Conservation (phyloP, 2,329 filamentous ascomycete genomes). For the Cladosporium sp. region DNA sequence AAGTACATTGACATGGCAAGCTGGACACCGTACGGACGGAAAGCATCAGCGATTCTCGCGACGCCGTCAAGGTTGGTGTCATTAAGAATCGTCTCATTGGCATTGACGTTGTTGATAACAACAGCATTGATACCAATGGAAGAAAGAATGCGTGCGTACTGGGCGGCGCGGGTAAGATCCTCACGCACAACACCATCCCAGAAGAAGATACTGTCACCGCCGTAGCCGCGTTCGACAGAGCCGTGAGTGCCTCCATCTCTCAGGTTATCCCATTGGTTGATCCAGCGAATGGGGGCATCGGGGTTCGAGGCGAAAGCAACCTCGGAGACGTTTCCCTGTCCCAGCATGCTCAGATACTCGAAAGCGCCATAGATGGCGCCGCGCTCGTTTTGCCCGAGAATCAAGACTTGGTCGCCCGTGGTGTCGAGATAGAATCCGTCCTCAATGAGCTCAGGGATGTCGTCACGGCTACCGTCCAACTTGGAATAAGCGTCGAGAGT, state of each 20-base stretch:
- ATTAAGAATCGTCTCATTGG: constrained; percentile 55
- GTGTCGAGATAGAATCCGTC: constrained; percentile 60
- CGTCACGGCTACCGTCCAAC: constrained; percentile 30
- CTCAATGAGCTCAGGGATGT: constrained; percentile 41
- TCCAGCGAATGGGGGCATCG: constrained; percentile 60
- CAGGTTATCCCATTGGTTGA: constrained; percentile 70
- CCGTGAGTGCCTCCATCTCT: constrained; percentile 40
- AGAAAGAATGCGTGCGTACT: constrained; percentile 62
- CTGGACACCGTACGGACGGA: constrained; percentile 63
- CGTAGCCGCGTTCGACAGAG: constrained; percentile 64
- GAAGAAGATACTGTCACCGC: constrained; percentile 65
- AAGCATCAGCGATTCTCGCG: constrained; percentile 56
- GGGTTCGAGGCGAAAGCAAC: constrained; percentile 51
- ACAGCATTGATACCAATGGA: constrained; percentile 64
- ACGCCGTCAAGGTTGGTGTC: constrained; percentile 57
- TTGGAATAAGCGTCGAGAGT: constrained; percentile 43
- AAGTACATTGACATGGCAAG: constrained; percentile 65
- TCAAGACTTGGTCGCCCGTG: constrained; percentile 45
- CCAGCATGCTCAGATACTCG: constrained; percentile 62
- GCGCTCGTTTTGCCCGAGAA: constrained; percentile 61
- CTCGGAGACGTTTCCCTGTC: constrained; percentile 51
- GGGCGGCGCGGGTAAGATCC: constrained; percentile 54
- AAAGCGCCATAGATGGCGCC: constrained; percentile 66
- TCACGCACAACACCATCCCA: constrained; percentile 50
- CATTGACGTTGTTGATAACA: constrained; percentile 69